These are phyloP conservation scores for Tetrahymena malaccensis DNA, from an alignment of 73 alveolate genomes.

Conservation along the genomic window DNA sequence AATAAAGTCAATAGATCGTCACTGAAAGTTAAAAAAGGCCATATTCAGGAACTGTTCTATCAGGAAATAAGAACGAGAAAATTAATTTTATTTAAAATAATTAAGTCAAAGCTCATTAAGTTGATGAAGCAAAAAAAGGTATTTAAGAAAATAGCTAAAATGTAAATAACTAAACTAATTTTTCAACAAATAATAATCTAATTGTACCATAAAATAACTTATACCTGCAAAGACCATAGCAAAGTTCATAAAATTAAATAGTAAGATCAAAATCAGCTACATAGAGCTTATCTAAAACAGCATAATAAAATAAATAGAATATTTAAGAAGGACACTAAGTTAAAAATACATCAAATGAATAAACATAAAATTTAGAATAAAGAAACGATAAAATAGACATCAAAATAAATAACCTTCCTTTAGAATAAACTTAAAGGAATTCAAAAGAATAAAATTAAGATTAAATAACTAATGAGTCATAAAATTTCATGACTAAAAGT, in stretches of 20 bases:
- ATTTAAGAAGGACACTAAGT: neutral
- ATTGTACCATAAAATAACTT: neutral
- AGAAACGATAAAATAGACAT: neutral
- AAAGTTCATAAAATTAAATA: too few species aligned
- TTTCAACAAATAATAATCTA: neutral
- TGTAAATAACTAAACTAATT: too few species aligned
- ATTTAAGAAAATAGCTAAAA: neutral
- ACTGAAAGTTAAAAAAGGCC: neutral
- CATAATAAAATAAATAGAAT: too few species aligned
- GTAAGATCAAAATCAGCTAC: neutral
- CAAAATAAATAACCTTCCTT: neutral
- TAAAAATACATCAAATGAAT: neutral
- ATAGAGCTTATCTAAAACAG: too few species aligned
- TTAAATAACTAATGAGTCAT: neutral
- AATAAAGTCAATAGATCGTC: neutral
- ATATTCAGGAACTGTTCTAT: neutral
- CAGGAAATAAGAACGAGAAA: neutral
- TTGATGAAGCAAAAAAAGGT: neutral
- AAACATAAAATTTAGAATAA: neutral
- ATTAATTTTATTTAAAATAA: too few species aligned
- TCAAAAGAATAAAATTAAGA: neutral
- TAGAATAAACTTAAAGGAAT: neutral
- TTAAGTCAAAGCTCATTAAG: too few species aligned
- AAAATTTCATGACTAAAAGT: neutral
- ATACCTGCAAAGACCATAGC: neutral